Evolutionary conservation across 495 filamentous ascomycete genomes (phyloP).

Genomic region (Xylaria telfairii): DNA sequence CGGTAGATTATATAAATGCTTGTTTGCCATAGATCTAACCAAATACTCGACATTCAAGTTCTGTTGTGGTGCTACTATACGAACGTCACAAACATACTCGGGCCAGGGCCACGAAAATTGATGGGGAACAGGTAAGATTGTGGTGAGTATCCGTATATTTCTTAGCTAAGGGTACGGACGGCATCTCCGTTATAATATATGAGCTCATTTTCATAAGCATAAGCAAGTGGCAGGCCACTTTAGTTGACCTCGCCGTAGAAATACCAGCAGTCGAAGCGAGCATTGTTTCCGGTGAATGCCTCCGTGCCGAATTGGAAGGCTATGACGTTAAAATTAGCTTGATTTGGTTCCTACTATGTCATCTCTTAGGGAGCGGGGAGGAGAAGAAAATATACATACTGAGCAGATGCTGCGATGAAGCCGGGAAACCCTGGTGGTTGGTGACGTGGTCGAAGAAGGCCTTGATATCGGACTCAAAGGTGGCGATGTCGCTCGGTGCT

Average conservation of each 20-base stretch:
- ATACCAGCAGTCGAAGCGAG: conserved; percentile 17
- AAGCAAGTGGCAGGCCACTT: background rate
- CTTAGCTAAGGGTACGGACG: background rate
- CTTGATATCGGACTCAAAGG: conserved; percentile 61
- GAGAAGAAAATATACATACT: conserved; percentile 40
- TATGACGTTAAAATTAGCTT: background rate
- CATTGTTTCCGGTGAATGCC: conserved; percentile 18
- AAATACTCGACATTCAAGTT: background rate
- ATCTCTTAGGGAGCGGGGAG: background rate
- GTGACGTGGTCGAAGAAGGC: conserved; percentile 64
- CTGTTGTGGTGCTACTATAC: background rate
- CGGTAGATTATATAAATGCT: background rate
- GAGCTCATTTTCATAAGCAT: background rate
- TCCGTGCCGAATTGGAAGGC: conserved; percentile 22
- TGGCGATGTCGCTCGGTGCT: conserved; percentile 47
- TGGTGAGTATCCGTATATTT: background rate
- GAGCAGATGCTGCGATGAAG: conserved; percentile 56
- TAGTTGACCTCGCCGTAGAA: conserved; percentile 22
- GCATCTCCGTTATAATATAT: background rate
- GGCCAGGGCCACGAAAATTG: background rate
- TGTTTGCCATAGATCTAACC: background rate
- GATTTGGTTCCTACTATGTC: background rate
- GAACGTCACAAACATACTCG: background rate
- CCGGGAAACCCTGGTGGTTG: conserved; percentile 52
- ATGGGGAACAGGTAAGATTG: background rate